A percentile compares a stretch with the other conserved stretches of the same genome.
phyloP scores from a whole-genome alignment of 768 basidiomycete species.

The Rickenella mellea region DNA sequence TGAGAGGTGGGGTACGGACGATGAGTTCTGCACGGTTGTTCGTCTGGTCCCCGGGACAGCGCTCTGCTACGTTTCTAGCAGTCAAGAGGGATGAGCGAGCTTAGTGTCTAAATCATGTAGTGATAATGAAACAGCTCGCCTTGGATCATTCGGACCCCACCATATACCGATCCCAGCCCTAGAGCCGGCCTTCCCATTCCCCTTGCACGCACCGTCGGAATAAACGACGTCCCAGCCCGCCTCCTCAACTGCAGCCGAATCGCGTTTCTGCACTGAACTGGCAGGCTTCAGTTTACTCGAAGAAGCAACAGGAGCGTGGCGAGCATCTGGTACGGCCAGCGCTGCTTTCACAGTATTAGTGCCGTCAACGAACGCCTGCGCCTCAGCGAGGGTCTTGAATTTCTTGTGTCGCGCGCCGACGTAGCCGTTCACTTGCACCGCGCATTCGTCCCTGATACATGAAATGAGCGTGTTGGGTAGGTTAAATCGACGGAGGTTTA shows the following conservation, averaged over 20 bases:
- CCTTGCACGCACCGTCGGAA: conserved; percentile 79
- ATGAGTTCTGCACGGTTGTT: conserved; percentile 87
- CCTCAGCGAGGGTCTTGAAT: conserved; percentile 46
- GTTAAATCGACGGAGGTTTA: conserved; percentile 15
- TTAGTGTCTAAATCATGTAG: no score
- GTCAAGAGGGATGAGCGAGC: conserved; percentile 2
- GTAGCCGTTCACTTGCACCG: conserved; percentile 59
- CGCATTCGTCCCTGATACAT: conserved; percentile 56
- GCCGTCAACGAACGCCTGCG: conserved; percentile 53
- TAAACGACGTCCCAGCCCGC: conserved; percentile 49
- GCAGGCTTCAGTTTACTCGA: not conserved
- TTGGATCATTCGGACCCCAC: conserved; percentile 65
- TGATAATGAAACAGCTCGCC: conserved; percentile 27
- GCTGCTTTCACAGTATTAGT: conserved; percentile 25
- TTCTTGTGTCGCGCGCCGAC: conserved; percentile 57
- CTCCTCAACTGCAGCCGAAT: conserved; percentile 16
- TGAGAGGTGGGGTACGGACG: conserved; percentile 47
- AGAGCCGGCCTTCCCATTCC: conserved; percentile 63
- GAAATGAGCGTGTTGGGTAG: not conserved
- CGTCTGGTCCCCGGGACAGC: conserved; percentile 76
- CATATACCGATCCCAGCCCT: conserved; percentile 83
- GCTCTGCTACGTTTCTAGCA: conserved; percentile 68
- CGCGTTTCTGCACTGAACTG: not conserved
- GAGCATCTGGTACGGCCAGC: conserved; percentile 5
- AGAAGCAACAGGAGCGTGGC: not conserved